Evolutionary conservation across 768 basidiomycete genomes (phyloP), one percentile per base, ranked within the genome.

Genomic region (Amanita rimosa): DNA sequence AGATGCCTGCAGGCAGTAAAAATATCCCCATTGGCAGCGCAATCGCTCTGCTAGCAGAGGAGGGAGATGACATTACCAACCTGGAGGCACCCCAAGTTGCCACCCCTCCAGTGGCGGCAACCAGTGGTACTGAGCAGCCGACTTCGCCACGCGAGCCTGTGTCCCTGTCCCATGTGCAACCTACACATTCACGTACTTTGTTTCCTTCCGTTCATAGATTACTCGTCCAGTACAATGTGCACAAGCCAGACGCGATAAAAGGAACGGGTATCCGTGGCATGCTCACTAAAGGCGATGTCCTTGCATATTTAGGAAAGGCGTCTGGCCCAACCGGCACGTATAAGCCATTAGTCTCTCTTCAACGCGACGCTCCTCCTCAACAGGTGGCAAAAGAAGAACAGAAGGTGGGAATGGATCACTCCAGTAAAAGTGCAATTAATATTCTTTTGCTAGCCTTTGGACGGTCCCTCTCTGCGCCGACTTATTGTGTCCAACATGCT

Each of bases 251-350:
- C 45, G 69, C 71, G 48, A 86, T 99, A 61, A 84, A 83, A 53
- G 93, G 87, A 5, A 95, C 92, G 2, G 95, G 95, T 43, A 72
- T 88, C 46, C 76, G 87, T 33, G 95, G 96, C 11, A 94, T 93
- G 85, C 64, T 98, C 52, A 98, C 94, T 42, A 97, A 97, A 64
- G 96, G 96, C 9, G 95, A 99, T 60, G 83, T 98, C 1, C 74
- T 99, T 24, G 69, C 89, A 2, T 82, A 79, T 65, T 71, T 96
- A 4, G 95, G 95, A 16, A 82, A 83, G 64, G 86, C 92, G 16
- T 82, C 82, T 9, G 72, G 74, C 31, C 87, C 91, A 0, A 69
- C 74, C 16, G 91, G 90, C 33, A 85, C 86, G 2, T 87, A 73
- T 66, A 83, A 82, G 60, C 48, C 39, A 10, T 35, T n/a, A 71